phyloP scores from a whole-genome alignment of 129 eudicot species.

The Cynara cardunculus region DNA sequence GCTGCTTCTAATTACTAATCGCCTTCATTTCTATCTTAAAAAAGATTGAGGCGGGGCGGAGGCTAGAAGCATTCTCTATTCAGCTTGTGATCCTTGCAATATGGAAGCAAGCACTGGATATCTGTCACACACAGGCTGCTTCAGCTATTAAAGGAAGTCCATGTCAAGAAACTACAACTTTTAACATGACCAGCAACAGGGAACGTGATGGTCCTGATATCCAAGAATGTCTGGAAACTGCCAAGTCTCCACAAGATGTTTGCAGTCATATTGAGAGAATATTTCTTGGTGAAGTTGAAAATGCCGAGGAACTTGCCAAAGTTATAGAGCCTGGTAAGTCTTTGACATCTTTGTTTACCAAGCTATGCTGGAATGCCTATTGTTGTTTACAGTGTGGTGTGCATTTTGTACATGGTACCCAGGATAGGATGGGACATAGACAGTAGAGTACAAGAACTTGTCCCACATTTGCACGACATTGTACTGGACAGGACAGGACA shows the following conservation, averaged over 20 bases:
- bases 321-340: constrained; percentile 69
- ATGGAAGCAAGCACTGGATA: constrained; percentile 95
- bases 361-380: not conserved
- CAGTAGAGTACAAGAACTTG: too few species aligned
- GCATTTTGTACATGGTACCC: too few species aligned
- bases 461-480: too few species aligned
- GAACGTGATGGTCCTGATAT: constrained; percentile 35
- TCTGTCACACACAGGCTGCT: constrained; percentile 86
- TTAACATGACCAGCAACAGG: constrained; percentile 27
- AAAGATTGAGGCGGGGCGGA: constrained; percentile 57
- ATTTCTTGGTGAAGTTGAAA: constrained; percentile 79
- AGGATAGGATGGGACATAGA: too few species aligned
- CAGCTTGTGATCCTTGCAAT: constrained; percentile 94
- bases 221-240: constrained; percentile 40
- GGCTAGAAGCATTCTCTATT: constrained; percentile 80
- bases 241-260: constrained; percentile 46
- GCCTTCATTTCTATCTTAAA: constrained; percentile 2
- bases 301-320: constrained; percentile 86
- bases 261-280: constrained; percentile 66
- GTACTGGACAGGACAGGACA: too few species aligned
- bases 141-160: constrained; percentile 80
- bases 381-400: not conserved
- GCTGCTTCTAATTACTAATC: constrained; percentile 8
- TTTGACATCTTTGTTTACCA: not conserved
- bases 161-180: constrained; percentile 36